Evolutionary conservation across 1,139 yeast genomes (phyloP), one percentile per base, ranked within the genome.

Genomic region (Candida frijolesensis): DNA sequence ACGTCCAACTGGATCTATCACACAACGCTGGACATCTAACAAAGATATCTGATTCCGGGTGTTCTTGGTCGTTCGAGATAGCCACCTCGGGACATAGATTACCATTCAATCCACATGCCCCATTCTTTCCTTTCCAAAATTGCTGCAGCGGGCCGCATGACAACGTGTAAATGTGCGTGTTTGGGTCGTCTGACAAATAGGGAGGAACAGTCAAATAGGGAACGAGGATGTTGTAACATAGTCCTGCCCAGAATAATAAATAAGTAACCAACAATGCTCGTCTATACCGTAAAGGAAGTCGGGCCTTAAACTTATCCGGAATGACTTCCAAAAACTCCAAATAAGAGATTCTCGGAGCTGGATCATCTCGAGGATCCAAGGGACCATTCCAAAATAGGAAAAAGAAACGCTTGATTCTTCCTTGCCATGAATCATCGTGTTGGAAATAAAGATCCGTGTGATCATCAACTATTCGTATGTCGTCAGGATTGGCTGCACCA

Each of bases 11-110:
- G 33, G 83, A 88, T 43, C 87, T 72, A 57, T 85, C 89, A 68
- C 98, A 92, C 38, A 91, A 73, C 0, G 97, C 96, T 0, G 97
- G 97, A 66, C 98, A 92, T 57, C 91, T 75, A 60, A 92, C 78
- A 10, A 79, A 66, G 18, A 86, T 74, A 42, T 84, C 85, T 35
- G 75, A 61, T 11, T 63, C 65, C 3, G 29, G 32, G 11, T 38
- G 41, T 10, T 42, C 46, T 10, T 46, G 45, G 10, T 25, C 22
- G 9, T 41, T 41, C 6, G 46, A 47, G 2, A 45, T 46, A n/a
- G 33, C 19, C 34, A 54, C 45, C 1, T 62, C 63, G 9, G 82
- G 80, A 67, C 97, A 92, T 7, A 70, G 58, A 18, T 71, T 67
- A 1, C 85, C 96, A 58, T 86, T 72, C 8, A 87, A 58, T 0